A percentile compares a stretch with the other conserved stretches of the same genome.
phyloP scores from a whole-genome alignment of 2,329 filamentous ascomycete species.

The Chaetomiaceae sp. region DNA sequence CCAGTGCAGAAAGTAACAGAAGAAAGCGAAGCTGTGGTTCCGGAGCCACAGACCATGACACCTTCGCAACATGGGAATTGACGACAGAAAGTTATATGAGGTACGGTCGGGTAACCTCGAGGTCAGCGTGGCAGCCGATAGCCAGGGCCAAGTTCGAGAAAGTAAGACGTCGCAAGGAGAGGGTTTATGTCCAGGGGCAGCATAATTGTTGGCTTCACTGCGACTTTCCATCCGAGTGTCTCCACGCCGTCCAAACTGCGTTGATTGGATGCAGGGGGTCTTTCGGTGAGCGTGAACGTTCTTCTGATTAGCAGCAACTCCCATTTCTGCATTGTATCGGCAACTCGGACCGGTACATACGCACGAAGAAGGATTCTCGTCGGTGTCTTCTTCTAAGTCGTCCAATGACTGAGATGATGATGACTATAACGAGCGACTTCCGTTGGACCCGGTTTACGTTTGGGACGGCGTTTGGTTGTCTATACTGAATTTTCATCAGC shows the following conservation, averaged over 20 bases:
- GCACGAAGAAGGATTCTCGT: too few relatives aligned
- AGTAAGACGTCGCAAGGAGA: slow-evolving; percentile 16
- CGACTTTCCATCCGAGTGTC: slow-evolving; percentile 30
- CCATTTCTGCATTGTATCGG: too few relatives aligned
- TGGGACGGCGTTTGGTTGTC: too few relatives aligned
- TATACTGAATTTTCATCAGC: too few relatives aligned
- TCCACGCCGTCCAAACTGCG: neutral
- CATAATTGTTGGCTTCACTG: slow-evolving; percentile 30
- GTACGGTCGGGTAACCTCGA: neutral
- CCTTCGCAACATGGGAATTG: slow-evolving; percentile 11
- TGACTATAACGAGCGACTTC: too few relatives aligned
- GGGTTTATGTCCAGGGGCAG: slow-evolving; percentile 19
- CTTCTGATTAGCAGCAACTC: too few relatives aligned
- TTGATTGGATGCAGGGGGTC: neutral
- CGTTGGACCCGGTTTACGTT: too few relatives aligned
- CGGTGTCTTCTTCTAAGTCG: too few relatives aligned
- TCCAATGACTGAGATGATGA: too few relatives aligned
- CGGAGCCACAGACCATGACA: neutral
- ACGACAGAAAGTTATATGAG: neutral
- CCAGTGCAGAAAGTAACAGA: too few relatives aligned
- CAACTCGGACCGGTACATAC: too few relatives aligned
- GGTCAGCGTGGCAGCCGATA: neutral
- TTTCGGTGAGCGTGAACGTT: neutral
- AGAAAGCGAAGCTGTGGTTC: neutral
- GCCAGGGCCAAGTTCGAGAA: neutral